phyloP scores from a whole-genome alignment of 2,329 filamentous ascomycete genomes.

The Aureobasidium leucospermi region DNA sequence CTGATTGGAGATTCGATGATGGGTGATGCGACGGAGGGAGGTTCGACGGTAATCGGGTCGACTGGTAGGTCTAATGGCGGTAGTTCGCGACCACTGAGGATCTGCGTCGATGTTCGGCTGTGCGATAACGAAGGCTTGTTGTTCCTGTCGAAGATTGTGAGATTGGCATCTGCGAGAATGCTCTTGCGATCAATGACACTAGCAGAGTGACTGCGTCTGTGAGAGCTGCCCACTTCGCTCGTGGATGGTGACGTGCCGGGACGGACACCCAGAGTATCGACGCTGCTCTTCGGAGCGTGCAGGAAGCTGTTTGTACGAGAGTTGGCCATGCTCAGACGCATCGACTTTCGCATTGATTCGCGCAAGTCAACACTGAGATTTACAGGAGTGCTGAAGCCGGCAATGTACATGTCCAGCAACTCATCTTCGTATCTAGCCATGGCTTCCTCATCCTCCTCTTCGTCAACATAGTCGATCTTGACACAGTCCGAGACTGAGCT shows the following conservation, averaged over 20 bases:
- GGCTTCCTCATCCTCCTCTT: conserved; percentile 47
- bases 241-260: conserved; percentile 18
- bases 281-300: not conserved
- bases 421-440: conserved; percentile 28
- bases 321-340: conserved; percentile 5
- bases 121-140: conserved; percentile 1
- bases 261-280: not conserved
- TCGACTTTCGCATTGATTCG: not conserved
- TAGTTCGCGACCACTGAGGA: not conserved
- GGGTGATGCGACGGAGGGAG: not conserved
- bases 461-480: conserved; percentile 40
- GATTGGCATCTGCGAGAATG: not conserved
- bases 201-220: conserved; percentile 15
- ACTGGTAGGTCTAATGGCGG: not conserved
- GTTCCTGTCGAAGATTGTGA: conserved; percentile 9
- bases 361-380: conserved; percentile 9
- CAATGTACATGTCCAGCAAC: conserved; percentile 53
- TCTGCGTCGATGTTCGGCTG: conserved; percentile 9
- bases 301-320: not conserved
- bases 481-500: conserved; percentile 67
- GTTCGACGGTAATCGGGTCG: not conserved
- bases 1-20: not conserved
- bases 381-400: conserved; percentile 40
- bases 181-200: conserved; percentile 9
- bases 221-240: conserved; percentile 25